These are phyloP conservation scores for Myriangium duriaei DNA, from an alignment of 2,329 filamentous ascomycete genomes.

Conservation along the genomic window DNA sequence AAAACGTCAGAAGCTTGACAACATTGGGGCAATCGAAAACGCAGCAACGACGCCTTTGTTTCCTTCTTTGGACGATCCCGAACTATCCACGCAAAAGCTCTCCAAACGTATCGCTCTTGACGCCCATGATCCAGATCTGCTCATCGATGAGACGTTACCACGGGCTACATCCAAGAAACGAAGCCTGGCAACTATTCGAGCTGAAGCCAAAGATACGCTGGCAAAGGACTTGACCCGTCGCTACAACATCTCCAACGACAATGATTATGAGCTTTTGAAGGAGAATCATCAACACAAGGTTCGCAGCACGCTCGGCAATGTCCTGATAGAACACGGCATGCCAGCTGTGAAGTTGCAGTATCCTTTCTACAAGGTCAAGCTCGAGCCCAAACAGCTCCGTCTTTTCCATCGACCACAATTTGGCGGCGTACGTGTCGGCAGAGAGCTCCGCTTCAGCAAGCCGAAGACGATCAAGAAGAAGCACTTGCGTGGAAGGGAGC, in stretches of 20 bases:
- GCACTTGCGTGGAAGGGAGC: slow-evolving; percentile 64
- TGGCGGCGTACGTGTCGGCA: slow-evolving; percentile 42
- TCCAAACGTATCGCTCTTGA: slow-evolving; percentile 73
- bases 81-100: slow-evolving; percentile 56
- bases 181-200: slow-evolving; percentile 44
- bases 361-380: slow-evolving; percentile 87
- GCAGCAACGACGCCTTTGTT: slow-evolving; percentile 46
- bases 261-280: slow-evolving; percentile 89
- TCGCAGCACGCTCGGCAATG: slow-evolving; percentile 76
- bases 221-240: slow-evolving; percentile 63
- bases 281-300: slow-evolving; percentile 96
- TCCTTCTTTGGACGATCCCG: slow-evolving; percentile 70
- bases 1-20: slow-evolving; percentile 13
- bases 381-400: slow-evolving; percentile 58
- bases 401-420: slow-evolving; percentile 76
- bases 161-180: slow-evolving; percentile 47
- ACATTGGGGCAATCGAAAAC: slow-evolving; percentile 26
- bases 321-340: slow-evolving; percentile 88
- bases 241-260: slow-evolving; percentile 94
- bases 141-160: slow-evolving; percentile 65
- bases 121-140: slow-evolving; percentile 73
- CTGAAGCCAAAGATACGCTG: slow-evolving; percentile 55
- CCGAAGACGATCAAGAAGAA: slow-evolving; percentile 68
- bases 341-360: slow-evolving; percentile 84
- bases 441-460: slow-evolving; percentile 59